These are phyloP conservation scores for Sarocladiaceae sp. DNA, from an alignment of 2,329 filamentous ascomycete genomes.

Conservation along the genomic window DNA sequence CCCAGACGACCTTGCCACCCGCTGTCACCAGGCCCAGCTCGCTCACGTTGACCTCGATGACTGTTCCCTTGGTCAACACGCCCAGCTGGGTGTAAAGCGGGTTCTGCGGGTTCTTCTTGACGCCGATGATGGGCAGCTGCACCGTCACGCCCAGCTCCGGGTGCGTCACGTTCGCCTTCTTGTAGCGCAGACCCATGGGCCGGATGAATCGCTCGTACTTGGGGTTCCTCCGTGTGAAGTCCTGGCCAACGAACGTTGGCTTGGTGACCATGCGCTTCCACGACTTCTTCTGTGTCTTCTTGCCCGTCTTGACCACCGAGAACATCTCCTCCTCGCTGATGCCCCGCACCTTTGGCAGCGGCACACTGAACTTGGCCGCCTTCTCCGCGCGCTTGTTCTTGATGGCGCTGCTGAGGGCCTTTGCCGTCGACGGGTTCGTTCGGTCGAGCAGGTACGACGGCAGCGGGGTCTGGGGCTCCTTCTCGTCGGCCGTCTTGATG, in stretches of 20 bases:
- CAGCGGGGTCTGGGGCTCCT: conserved; percentile 74
- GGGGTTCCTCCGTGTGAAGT: conserved; percentile 84
- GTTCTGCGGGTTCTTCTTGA: conserved; percentile 68
- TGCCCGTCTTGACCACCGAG: conserved; percentile 91
- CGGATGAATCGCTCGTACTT: conserved; percentile 56
- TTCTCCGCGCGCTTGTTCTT: conserved; percentile 95
- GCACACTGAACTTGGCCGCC: conserved; percentile 87
- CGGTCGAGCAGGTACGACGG: conserved; percentile 93
- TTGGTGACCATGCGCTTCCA: conserved; percentile 66
- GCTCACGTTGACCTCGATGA: conserved; percentile 85
- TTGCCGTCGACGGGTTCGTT: conserved; percentile 48
- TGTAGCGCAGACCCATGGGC: conserved; percentile 44
- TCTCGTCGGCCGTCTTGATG: conserved; percentile 78
- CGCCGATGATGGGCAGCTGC: conserved; percentile 69
- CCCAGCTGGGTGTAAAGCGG: conserved; percentile 89
- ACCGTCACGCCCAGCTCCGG: conserved; percentile 82
- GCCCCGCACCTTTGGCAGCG: conserved; percentile 83
- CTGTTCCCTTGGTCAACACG: conserved; percentile 75
- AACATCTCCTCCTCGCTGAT: conserved; percentile 98
- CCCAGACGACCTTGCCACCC: conserved; percentile 90
- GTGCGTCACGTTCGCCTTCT: conserved; percentile 54
- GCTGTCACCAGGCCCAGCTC: conserved; percentile 89
- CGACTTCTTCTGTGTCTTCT: conserved; percentile 84
- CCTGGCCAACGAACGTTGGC: conserved; percentile 70
- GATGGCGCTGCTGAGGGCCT: conserved; percentile 76